phyloP scores from a whole-genome alignment of 495 filamentous ascomycete species.

The Penicillium coffeae region DNA sequence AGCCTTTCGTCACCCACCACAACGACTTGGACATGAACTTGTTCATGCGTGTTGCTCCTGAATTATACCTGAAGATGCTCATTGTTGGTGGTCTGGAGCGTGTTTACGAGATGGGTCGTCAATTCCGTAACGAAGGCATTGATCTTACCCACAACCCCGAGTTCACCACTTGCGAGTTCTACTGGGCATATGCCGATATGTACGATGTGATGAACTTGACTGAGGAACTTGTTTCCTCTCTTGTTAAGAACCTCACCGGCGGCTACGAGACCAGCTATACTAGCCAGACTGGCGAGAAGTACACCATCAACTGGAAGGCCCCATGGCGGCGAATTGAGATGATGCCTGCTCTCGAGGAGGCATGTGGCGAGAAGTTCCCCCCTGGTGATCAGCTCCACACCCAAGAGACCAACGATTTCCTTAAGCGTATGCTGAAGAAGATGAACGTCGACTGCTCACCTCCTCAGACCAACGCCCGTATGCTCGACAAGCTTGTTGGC shows the following conservation, averaged over 20 bases:
- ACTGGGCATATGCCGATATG: constrained; percentile 90
- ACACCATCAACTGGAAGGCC: constrained; percentile 90
- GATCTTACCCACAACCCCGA: constrained; percentile 98
- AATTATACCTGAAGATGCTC: constrained; percentile 93
- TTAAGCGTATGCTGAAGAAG: constrained; percentile 80
- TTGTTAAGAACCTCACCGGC: constrained; percentile 88
- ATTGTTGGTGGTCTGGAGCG: constrained; percentile 89
- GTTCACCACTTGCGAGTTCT: constrained; percentile 97
- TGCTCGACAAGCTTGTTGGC: constrained; percentile 95
- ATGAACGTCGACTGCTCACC: constrained; percentile 84
- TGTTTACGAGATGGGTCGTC: constrained; percentile 88
- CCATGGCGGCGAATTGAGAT: constrained; percentile 95
- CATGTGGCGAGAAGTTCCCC: constrained; percentile 89
- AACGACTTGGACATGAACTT: constrained; percentile 91
- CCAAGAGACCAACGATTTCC: constrained; percentile 77
- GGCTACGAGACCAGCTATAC: constrained; percentile 77
- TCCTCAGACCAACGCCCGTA: constrained; percentile 89
- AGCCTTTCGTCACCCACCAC: constrained; percentile 91
- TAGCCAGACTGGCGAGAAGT: constrained; percentile 76
- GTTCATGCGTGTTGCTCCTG: constrained; percentile 91
- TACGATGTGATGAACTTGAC: constrained; percentile 91
- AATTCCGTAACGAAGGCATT: constrained; percentile 93
- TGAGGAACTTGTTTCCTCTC: constrained; percentile 87
- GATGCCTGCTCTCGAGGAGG: constrained; percentile 90
- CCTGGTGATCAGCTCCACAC: constrained; percentile 87